Evolutionary conservation across 208 protist species (phyloP), one percentile per base, ranked within the genome.

Genomic region (Crithidia sp.): DNA sequence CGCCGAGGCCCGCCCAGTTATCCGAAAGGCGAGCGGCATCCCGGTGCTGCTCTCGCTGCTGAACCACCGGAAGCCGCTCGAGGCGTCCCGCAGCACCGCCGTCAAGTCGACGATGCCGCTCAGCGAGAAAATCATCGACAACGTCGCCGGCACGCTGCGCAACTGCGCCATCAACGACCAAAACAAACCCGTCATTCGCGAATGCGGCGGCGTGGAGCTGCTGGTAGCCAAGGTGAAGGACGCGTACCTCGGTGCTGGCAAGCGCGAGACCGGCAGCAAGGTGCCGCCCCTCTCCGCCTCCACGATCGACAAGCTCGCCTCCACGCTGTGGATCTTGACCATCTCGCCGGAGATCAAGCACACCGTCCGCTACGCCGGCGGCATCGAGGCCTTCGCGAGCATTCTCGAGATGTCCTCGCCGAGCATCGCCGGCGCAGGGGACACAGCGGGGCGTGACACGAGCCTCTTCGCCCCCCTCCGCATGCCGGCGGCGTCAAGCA

Each of bases 91-190:
- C 36, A 55, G 37, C 37, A 63, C 28, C 54, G 54, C 63, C 2
- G 69, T 68, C 52, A 67, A 67, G 66, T 66, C 71, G 8, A 77
- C 36, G 16, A 84, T 72, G 17, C 45, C 45, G 5, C 68, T 68
- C 14, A 94, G 83, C 72, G 89, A 94, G 44, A 96, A 95, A 56
- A 90, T 97, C 58, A 72, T 94, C 39, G 94, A 98, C 69, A 98
- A 98, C 76, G 86, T 92, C 19, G 88, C 90, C 4, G 94, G 94
- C 37, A 94, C 87, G 54, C 72, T 98, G 40, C 90, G 95, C 41
- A 98, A 98, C 80, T 97, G 94, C 83, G 92, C 88, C 68, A 94
- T 97, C 60, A 96, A 97, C 65, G 95, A 98, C 71, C 88, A 96
- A 74, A 97, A 96, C 72, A 98, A 97, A 67, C 82, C 87, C 14